Evolutionary conservation across 306 rosid species (phyloP), one percentile per base, ranked within the genome.

Genomic region (Vigna radiata): DNA sequence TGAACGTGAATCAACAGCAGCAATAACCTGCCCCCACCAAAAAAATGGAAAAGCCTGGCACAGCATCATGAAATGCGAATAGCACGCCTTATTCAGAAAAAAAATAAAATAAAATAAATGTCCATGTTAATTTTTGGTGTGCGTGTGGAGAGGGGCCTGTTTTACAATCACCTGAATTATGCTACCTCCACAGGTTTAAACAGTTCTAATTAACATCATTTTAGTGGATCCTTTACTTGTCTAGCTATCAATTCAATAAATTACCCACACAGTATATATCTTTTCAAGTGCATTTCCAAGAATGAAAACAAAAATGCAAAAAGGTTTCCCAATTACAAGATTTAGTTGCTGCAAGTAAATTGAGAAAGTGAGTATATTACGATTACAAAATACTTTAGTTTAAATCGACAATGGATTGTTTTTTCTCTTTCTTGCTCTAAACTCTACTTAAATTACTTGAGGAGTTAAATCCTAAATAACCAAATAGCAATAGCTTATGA

Each of bases 21-120:
- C 62, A 62, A 52, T 19, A 18, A 36, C 54, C 63, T 54, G 62
- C 79, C 62, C 33, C 70, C 71, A 66, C 71, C 53, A 66, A 66
- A 19, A 17, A 64, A 17, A 17, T 64, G n/a, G 70, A 37, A 64
- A 64, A 66, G 53, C 53, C 71, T 66, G 71, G 18, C 71, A 66
- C 19, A 18, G 44, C 58, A 73, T 58, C 70, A 61, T 61, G 9
- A 43, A 43, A 33, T 53, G 46, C 72, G 12, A 43, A 41, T 66
- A 66, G 72, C 73, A 68, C 46, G 46, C 75, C 46, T 49, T 31
- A 10, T 50, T 65, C 37, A 44, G 29, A 33, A 63, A 48, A 48
- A 17, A 33, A 68, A 21, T 21, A 21, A 21, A 21, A 21, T 21
- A 21, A 21, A 21, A 21, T 21, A 21, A 23, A 14, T 2, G 4